phyloP scores from a whole-genome alignment of 208 protist genomes.

The Trypanosoma platydactyli region DNA sequence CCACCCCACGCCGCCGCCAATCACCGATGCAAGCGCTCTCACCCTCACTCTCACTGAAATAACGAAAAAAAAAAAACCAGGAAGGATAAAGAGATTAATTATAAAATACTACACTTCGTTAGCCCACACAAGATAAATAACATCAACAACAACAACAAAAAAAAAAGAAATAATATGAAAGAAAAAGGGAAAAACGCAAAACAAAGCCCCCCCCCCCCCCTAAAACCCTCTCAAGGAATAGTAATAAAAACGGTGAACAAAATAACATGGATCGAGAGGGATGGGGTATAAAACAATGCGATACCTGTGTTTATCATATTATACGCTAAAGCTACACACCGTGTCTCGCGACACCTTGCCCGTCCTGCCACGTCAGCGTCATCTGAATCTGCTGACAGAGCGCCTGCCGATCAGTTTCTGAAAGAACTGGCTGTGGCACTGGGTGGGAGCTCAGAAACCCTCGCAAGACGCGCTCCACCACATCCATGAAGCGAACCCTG shows the following conservation, averaged over 20 bases:
- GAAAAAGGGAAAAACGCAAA: conserved; percentile 16
- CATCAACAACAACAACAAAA: conserved; percentile 17
- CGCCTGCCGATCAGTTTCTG: conserved; percentile 7
- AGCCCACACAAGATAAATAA: no score
- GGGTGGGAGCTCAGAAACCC: conserved; percentile 23
- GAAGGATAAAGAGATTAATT: no score
- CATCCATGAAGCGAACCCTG: conserved; percentile 31
- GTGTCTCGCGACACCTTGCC: conserved; percentile 8
- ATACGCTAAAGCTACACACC: conserved; percentile 4
- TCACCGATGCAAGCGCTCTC: no score
- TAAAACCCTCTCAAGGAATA: not conserved
- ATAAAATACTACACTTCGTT: no score
- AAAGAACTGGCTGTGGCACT: not conserved
- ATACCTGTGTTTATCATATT: conserved; percentile 7
- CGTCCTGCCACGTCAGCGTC: conserved; percentile 31
- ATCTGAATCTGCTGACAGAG: conserved; percentile 29
- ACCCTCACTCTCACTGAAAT: no score
- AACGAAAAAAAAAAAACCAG: no score
- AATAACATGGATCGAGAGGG: no score
- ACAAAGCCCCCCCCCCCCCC: not conserved
- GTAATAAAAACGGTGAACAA: not conserved
- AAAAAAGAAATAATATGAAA: conserved; percentile 13
- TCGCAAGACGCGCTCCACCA: conserved; percentile 23
- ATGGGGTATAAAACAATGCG: conserved; percentile 9
- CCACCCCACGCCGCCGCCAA: no score